A percentile compares a stretch with the other conserved stretches of the same genome.
Conservation (phyloP, 345 rosid genomes). For the Salix purpurea region DNA sequence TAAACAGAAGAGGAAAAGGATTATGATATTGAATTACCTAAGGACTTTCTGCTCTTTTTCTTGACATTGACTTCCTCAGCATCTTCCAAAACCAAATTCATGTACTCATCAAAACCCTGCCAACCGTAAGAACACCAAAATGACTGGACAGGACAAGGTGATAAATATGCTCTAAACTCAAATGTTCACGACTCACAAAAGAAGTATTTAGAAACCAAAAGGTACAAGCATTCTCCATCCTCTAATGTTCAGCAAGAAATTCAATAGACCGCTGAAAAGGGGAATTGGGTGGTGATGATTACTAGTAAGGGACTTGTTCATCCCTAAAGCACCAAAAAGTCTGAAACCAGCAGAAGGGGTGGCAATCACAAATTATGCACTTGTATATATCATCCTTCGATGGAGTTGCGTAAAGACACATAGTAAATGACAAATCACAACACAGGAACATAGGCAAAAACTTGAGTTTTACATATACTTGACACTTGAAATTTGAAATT, state of each 20-base stretch:
- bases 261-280: background rate
- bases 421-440: background rate
- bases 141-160: background rate
- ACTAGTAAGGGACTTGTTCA: background rate
- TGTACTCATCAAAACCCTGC: slow-evolving; percentile 96
- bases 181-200: background rate
- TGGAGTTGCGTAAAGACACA: background rate
- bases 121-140: slow-evolving; percentile 4
- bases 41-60: slow-evolving; percentile 76
- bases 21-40: slow-evolving; percentile 41
- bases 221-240: background rate
- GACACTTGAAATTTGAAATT: background rate
- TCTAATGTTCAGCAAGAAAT: slow-evolving; percentile 5
- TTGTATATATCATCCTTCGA: background rate
- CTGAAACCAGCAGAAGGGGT: background rate
- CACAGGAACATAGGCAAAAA: background rate
- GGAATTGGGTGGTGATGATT: background rate
- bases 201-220: background rate
- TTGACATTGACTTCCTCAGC: slow-evolving; percentile 92
- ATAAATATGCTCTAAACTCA: background rate
- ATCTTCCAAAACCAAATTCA: slow-evolving; percentile 93
- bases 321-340: background rate
- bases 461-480: background rate
- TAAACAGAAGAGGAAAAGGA: background rate
- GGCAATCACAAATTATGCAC: background rate